phyloP scores from a whole-genome alignment of 768 basidiomycete genomes.

The Steccherinum ochraceum region DNA sequence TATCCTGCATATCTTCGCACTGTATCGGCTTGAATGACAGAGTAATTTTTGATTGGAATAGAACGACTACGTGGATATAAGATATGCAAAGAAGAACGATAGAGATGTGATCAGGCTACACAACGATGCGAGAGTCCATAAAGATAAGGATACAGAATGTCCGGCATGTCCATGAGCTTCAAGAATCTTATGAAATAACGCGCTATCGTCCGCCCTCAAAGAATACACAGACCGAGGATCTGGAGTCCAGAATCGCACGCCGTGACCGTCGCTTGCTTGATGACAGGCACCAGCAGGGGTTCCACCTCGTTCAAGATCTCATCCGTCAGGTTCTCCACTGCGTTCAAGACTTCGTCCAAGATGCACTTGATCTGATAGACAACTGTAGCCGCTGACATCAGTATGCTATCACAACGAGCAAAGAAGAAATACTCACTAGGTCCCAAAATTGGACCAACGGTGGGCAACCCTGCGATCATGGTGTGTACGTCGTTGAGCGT shows the following conservation, averaged over 20 bases:
- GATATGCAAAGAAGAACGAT: slow-evolving; percentile 2
- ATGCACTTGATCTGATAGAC: slow-evolving; percentile 57
- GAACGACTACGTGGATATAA: background rate
- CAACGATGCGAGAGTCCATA: slow-evolving; percentile 13
- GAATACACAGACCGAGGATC: slow-evolving; percentile 13
- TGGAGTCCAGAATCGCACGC: slow-evolving; percentile 22
- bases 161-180: too few species aligned
- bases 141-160: slow-evolving; percentile 12
- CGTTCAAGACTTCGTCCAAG: slow-evolving; percentile 44
- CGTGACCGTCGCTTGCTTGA: slow-evolving; percentile 14
- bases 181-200: slow-evolving; percentile 3
- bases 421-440: slow-evolving; percentile 39
- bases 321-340: slow-evolving; percentile 43
- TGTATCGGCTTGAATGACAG: too few species aligned
- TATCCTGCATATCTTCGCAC: too few species aligned
- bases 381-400: slow-evolving; percentile 28
- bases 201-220: background rate
- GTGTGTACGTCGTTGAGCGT: slow-evolving; percentile 26
- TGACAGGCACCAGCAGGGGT: slow-evolving; percentile 27
- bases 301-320: slow-evolving; percentile 35
- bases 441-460: slow-evolving; percentile 44
- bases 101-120: slow-evolving; percentile 14
- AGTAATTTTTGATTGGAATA: background rate
- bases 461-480: slow-evolving; percentile 34
- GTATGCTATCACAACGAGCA: slow-evolving; percentile 1